These are phyloP conservation scores for Aureobasidium sp. DNA, from an alignment of 2,329 filamentous ascomycete species.

Conservation along the genomic window DNA sequence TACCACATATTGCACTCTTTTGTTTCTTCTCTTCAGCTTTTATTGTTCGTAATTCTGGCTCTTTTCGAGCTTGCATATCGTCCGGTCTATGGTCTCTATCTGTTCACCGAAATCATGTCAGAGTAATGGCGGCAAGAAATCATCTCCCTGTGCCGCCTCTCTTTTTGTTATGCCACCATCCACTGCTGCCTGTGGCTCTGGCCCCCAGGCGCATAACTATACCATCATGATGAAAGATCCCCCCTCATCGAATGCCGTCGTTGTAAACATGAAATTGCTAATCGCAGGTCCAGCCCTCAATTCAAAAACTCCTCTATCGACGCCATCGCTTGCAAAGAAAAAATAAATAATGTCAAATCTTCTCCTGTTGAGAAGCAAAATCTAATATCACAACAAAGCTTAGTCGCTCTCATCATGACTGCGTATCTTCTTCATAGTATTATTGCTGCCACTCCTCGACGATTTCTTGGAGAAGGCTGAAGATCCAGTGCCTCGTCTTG, in stretches of 20 bases:
- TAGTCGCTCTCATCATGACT: slow-evolving; percentile 16
- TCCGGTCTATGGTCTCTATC: slow-evolving; percentile 9
- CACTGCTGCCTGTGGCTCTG: background rate
- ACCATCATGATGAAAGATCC: background rate
- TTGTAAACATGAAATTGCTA: slow-evolving; percentile 8
- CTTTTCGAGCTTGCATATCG: background rate
- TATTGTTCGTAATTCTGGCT: background rate
- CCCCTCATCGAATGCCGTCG: slow-evolving; percentile 3
- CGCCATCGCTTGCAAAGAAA: slow-evolving; percentile 13
- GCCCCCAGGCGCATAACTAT: background rate
- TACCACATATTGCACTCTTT: background rate
- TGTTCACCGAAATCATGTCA: background rate
- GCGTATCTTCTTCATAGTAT: slow-evolving; percentile 43
- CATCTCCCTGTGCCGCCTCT: background rate
- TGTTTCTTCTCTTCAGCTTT: background rate
- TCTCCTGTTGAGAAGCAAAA: background rate
- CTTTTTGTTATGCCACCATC: background rate
- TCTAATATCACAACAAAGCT: background rate
- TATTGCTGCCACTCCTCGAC: slow-evolving; percentile 42
- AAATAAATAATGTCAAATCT: background rate
- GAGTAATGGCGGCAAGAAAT: background rate
- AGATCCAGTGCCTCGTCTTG: slow-evolving; percentile 26
- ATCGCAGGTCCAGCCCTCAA: slow-evolving; percentile 1
- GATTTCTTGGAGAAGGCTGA: slow-evolving; percentile 33
- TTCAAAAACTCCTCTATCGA: slow-evolving; percentile 8